Conservation (phyloP, 176 grass and related monocot genomes). For the Oryza punctata region DNA sequence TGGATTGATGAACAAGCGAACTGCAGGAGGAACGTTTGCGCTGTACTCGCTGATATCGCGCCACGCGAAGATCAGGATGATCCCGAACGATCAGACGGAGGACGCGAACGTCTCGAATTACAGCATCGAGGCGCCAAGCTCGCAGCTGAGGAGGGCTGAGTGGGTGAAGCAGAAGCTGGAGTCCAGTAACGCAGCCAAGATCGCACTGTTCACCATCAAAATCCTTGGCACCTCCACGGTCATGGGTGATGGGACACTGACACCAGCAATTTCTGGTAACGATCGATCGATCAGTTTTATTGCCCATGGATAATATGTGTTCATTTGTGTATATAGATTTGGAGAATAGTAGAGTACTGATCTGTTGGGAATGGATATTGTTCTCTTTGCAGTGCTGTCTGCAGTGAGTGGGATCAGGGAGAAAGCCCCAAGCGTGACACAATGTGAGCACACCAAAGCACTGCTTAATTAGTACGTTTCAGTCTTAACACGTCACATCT, state of each 20-base stretch:
- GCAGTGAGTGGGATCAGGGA: conserved; percentile 59
- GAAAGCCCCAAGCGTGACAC: conserved; percentile 46
- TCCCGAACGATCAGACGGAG: conserved; percentile 64
- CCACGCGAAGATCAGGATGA: conserved; percentile 53
- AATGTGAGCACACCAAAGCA: conserved; percentile 7
- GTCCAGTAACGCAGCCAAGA: conserved; percentile 40
- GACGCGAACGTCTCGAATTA: conserved; percentile 54
- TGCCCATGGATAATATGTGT: too few species aligned
- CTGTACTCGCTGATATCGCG: conserved; percentile 67
- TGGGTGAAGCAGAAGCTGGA: conserved; percentile 55
- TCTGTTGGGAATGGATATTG: not conserved
- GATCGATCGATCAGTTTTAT: not conserved
- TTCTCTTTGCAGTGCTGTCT: conserved; percentile 51
- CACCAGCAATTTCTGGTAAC: conserved; percentile 58
- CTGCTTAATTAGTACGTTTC: not conserved
- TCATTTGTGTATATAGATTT: not conserved
- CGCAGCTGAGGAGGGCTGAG: conserved; percentile 30
- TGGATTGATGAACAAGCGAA: not conserved
- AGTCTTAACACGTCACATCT: not conserved
- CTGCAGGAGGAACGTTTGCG: conserved; percentile 67
- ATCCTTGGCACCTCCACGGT: conserved; percentile 71
- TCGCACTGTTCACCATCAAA: conserved; percentile 46
- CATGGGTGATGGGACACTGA: conserved; percentile 63
- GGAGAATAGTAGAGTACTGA: not conserved
- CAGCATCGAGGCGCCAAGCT: conserved; percentile 30